These are phyloP conservation scores for Cytospora piceae DNA, from an alignment of 2,329 filamentous ascomycete species.

Conservation along the genomic window DNA sequence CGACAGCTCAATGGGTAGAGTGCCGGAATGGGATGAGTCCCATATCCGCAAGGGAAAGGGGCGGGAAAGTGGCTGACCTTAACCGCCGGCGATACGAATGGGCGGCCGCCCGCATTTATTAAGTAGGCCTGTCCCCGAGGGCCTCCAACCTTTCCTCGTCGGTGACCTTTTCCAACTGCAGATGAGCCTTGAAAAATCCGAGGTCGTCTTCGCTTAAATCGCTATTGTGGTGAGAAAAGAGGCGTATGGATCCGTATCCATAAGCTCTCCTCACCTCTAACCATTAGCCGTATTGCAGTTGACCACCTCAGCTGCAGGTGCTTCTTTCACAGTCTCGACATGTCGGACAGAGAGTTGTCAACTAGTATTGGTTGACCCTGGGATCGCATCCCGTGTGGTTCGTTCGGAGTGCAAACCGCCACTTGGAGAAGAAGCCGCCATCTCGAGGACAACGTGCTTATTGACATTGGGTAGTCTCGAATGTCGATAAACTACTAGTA, in stretches of 20 bases:
- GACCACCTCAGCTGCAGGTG: not conserved
- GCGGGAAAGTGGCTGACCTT: not conserved
- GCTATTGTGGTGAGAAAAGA: not conserved
- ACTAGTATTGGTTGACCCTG: not conserved
- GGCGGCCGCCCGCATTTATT: not conserved
- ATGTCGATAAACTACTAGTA: not conserved
- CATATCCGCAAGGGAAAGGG: not conserved
- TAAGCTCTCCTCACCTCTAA: too few species aligned
- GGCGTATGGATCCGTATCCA: too few species aligned
- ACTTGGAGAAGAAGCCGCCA: not conserved
- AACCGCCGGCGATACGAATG: not conserved
- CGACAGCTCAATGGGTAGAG: not conserved
- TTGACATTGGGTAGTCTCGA: not conserved
- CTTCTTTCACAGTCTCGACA: not conserved
- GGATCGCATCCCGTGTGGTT: not conserved
- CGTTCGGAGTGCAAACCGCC: too few species aligned
- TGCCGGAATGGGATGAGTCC: not conserved
- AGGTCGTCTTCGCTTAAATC: not conserved
- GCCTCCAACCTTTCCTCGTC: too few species aligned
- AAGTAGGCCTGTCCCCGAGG: not conserved
- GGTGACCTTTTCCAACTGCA: not conserved
- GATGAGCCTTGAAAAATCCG: not conserved
- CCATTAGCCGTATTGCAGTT: not conserved
- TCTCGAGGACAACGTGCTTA: not conserved
- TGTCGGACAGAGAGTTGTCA: not conserved